Evolutionary conservation across 31 red algal genomes (phyloP), one percentile per base, ranked within the genome.

Genomic region (Porphyra umbilicalis): DNA sequence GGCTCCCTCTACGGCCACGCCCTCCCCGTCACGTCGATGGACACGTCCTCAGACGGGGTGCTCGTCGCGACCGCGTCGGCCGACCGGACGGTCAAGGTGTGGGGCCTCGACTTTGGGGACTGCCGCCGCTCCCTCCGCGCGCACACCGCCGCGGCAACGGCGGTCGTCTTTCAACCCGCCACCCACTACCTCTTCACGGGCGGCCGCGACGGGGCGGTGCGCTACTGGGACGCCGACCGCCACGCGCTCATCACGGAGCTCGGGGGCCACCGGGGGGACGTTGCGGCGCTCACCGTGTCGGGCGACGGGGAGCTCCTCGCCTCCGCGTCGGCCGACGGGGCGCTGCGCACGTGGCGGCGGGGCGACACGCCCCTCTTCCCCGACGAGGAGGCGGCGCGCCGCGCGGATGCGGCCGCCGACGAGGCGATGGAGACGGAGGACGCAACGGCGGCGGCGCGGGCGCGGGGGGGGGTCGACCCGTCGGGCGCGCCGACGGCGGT

Each of bases 41-140:
- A 95, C 82, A 87, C 97, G 8, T 95, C 94, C 31, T 91, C 83
- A 57, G 98, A 99, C 86, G 93, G 92, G 36, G 35, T 80, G 82
- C 38, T 99, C 38, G 79, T 99, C 1, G 95, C 87, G n/a, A 99
- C 98, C 29, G 94, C 94, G 33, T 95, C 94, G 8, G 94, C 92
- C 14, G 98, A 99, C 82, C 97, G 95, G 85, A 95, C 92, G 16
- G 84, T 94, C 68, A 99, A 96, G 80, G 39, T 99, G 11, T 99
- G 98, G 98, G 98, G 94, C 10, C 82, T 99, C 81, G 92, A 99
- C 35, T 99, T 97, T 85, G 98, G 98, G n/a, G 98, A 99, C 77
- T 95, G 92, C 80, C 85, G 88, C 39, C 76, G 92, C 38, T 95
- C 94, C 84, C 76, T 99, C 77, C 90, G 94, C 33, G 94, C 92